These are phyloP conservation scores for Wickerhamomyces strasburgensis DNA, from an alignment of 805 yeast species.

Conservation along the genomic window DNA sequence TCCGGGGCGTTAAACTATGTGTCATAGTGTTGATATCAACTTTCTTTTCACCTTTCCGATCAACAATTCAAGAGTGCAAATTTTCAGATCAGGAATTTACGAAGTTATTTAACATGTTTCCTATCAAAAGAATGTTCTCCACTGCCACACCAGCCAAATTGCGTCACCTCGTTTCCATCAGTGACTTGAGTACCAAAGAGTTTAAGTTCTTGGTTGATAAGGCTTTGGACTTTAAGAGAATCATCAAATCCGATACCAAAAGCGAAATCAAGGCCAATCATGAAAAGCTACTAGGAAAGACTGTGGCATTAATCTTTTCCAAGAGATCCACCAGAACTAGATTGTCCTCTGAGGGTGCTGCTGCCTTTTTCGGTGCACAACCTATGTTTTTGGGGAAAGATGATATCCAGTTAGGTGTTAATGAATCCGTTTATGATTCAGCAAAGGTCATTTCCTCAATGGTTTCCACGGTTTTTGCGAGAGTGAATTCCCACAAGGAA, in stretches of 20 bases:
- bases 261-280: constrained; percentile 32
- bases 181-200: constrained; percentile 71
- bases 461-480: constrained; percentile 97
- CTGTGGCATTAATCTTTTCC: constrained; percentile 77
- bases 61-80: too few species aligned
- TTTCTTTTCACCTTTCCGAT: too few species aligned
- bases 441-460: constrained; percentile 86
- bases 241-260: constrained; percentile 52
- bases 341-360: constrained; percentile 91
- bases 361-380: constrained; percentile 86
- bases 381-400: constrained; percentile 96
- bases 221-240: constrained; percentile 63
- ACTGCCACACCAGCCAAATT: constrained; percentile 6
- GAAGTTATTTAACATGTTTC: background rate
- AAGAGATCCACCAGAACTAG: constrained; percentile 96
- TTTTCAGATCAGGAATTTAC: too few species aligned
- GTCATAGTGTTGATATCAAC: background rate
- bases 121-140: constrained; percentile 16
- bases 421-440: constrained; percentile 87
- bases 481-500: constrained; percentile 83
- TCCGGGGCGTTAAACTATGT: background rate
- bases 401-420: constrained; percentile 94
- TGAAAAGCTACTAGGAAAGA: constrained; percentile 65
- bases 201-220: constrained; percentile 64
- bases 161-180: constrained; percentile 78